Conservation (phyloP, 345 rosid species). For the Populus tremula region DNA sequence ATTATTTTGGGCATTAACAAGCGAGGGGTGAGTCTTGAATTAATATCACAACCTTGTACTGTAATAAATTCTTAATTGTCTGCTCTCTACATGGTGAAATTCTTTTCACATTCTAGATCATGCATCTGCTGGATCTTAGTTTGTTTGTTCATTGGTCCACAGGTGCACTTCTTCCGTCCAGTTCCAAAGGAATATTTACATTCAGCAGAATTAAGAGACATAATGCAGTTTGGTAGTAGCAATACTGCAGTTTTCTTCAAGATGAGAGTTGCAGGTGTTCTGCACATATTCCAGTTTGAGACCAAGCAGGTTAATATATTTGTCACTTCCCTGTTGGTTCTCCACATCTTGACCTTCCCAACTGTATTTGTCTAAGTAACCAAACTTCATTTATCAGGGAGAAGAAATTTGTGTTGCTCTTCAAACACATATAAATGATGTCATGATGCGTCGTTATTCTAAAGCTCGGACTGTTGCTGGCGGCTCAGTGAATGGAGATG, state of each 20-base stretch:
- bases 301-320: slow-evolving; percentile 74
- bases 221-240: slow-evolving; percentile 99
- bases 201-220: slow-evolving; percentile 93
- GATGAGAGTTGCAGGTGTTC: slow-evolving; percentile 99
- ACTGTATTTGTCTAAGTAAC: neutral
- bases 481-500: slow-evolving; percentile 68
- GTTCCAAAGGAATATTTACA: slow-evolving; percentile 96
- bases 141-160: slow-evolving; percentile 16
- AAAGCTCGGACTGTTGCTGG: slow-evolving; percentile 71
- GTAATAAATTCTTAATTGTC: neutral
- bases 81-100: neutral
- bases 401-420: slow-evolving; percentile 98
- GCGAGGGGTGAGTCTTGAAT: slow-evolving; percentile 74
- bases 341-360: neutral
- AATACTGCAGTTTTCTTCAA: slow-evolving; percentile 95
- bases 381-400: slow-evolving; percentile 47
- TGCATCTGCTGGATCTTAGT: slow-evolving; percentile 7
- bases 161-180: slow-evolving; percentile 98
- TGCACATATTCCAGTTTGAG: slow-evolving; percentile 95
- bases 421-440: slow-evolving; percentile 98
- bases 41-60: neutral
- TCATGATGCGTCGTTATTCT: slow-evolving; percentile 96
- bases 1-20: slow-evolving; percentile 91
- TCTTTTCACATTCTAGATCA: neutral
- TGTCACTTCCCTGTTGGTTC: neutral